These are phyloP conservation scores for Colletotrichum lupini DNA, from an alignment of 2,329 filamentous ascomycete species.

Conservation along the genomic window DNA sequence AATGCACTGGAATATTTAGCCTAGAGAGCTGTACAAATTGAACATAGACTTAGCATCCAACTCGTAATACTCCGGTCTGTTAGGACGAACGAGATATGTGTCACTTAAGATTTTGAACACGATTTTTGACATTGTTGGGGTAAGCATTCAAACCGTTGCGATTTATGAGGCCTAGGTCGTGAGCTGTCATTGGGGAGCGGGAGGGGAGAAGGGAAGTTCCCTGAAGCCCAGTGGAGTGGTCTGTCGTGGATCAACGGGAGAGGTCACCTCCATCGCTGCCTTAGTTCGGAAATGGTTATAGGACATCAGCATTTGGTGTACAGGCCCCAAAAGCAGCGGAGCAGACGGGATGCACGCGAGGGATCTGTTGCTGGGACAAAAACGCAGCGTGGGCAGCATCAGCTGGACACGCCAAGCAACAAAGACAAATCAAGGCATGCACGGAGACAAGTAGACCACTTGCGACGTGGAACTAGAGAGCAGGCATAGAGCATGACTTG, in stretches of 20 bases:
- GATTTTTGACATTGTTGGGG: neutral
- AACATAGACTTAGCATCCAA: no score
- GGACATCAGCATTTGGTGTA: no score
- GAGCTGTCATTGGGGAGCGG: conserved; percentile 10
- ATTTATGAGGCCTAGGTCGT: neutral
- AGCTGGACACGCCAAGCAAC: neutral
- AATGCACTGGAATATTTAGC: no score
- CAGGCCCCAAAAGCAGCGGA: neutral
- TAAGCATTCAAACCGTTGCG: neutral
- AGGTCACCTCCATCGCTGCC: neutral
- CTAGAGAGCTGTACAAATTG: no score
- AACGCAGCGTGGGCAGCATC: conserved; percentile 10
- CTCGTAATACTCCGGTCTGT: no score
- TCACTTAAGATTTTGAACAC: neutral
- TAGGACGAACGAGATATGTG: neutral
- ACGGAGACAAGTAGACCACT: neutral
- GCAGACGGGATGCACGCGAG: neutral
- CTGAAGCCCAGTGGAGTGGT: neutral
- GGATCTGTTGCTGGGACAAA: conserved; percentile 9
- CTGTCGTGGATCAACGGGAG: neutral
- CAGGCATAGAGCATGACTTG: neutral
- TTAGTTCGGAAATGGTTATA: no score
- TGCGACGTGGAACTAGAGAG: neutral
- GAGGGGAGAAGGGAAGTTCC: conserved; percentile 7
- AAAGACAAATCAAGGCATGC: neutral